phyloP scores from a whole-genome alignment of 2,329 filamentous ascomycete species.

The Cadophora gregata region DNA sequence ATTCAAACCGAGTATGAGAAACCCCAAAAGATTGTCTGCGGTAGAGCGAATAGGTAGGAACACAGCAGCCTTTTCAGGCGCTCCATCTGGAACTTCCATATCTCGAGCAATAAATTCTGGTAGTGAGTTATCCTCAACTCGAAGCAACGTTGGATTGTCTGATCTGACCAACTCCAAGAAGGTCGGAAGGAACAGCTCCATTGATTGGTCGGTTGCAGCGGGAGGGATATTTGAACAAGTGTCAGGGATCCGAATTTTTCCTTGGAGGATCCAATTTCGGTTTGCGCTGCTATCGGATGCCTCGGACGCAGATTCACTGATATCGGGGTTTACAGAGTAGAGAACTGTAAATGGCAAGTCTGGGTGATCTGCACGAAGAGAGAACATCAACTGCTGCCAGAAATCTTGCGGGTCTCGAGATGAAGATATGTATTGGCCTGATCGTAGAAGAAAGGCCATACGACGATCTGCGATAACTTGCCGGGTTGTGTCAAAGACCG shows the following conservation, averaged over 20 bases:
- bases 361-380: constrained; percentile 37
- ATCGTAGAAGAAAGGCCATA: constrained; percentile 47
- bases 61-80: constrained; percentile 69
- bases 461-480: constrained; percentile 42
- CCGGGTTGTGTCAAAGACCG: constrained; percentile 33
- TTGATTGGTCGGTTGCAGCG: constrained; percentile 17
- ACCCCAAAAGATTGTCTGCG: constrained; percentile 72
- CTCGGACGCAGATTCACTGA: constrained; percentile 35
- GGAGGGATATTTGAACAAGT: constrained; percentile 19
- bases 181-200: constrained; percentile 27
- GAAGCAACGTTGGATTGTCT: constrained; percentile 30
- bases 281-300: constrained; percentile 29
- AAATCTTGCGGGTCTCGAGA: constrained; percentile 45
- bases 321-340: constrained; percentile 43
- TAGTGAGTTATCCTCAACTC: constrained; percentile 55
- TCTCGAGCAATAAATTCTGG: constrained; percentile 63
- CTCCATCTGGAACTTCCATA: constrained; percentile 67
- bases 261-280: constrained; percentile 35
- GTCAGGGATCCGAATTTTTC: constrained; percentile 28
- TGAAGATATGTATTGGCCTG: constrained; percentile 45
- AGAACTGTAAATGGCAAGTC: constrained; percentile 45
- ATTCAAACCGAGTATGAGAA: constrained; percentile 79
- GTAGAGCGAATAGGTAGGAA: constrained; percentile 73
- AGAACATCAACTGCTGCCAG: constrained; percentile 41
- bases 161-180: constrained; percentile 32